phyloP scores from a whole-genome alignment of 352 stramenopile genomes.

The Poterioochromonas sp. region DNA sequence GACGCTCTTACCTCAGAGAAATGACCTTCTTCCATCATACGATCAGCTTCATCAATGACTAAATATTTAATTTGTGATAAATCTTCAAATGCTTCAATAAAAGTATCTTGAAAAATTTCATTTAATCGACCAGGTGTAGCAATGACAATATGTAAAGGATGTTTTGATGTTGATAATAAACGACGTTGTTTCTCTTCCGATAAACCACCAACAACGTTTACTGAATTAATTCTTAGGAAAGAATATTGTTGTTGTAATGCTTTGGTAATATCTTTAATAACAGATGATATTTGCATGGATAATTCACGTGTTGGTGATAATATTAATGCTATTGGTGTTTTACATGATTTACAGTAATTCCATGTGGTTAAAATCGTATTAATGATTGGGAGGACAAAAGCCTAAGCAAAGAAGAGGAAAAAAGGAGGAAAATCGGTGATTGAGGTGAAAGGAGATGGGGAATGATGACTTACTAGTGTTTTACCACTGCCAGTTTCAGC shows the following conservation, averaged over 20 bases:
- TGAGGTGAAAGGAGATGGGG: background rate
- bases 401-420: slow-evolving; percentile 33
- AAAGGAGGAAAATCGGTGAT: too few species aligned
- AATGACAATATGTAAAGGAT: slow-evolving; percentile 88
- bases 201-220: slow-evolving; percentile 77
- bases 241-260: background rate
- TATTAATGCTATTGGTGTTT: slow-evolving; percentile 75
- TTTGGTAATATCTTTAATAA: slow-evolving; percentile 72
- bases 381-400: slow-evolving; percentile 72
- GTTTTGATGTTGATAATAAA: slow-evolving; percentile 58
- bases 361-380: slow-evolving; percentile 72
- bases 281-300: slow-evolving; percentile 98
- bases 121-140: slow-evolving; percentile 87
- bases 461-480: slow-evolving; percentile 52
- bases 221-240: background rate
- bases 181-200: slow-evolving; percentile 81
- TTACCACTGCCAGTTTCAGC: slow-evolving; percentile 81
- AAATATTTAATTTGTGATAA: slow-evolving; percentile 76
- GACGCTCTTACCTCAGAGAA: slow-evolving; percentile 57
- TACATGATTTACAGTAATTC: slow-evolving; percentile 73
- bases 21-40: slow-evolving; percentile 56
- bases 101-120: slow-evolving; percentile 94
- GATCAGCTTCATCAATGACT: slow-evolving; percentile 62
- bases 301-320: slow-evolving; percentile 96
- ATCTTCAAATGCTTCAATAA: slow-evolving; percentile 87